phyloP scores from a whole-genome alignment of 352 stramenopile genomes.

The Plasmopara viticola region DNA sequence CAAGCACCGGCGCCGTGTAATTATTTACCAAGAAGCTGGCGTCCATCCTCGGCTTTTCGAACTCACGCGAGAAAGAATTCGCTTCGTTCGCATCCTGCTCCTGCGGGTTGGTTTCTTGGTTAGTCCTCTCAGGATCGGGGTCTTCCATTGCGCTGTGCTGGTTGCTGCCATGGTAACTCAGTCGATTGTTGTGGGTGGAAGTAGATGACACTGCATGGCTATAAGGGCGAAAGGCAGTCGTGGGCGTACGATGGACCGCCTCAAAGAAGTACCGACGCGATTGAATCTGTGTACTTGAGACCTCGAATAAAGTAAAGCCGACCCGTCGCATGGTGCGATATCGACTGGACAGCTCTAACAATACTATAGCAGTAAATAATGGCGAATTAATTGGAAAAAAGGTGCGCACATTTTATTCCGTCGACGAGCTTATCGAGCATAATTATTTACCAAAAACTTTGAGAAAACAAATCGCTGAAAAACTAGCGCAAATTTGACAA shows the following conservation, averaged over 20 bases:
- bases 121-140: slow-evolving; percentile 1
- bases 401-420: too few species aligned
- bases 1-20: slow-evolving; percentile 94
- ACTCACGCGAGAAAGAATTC: slow-evolving; percentile 51
- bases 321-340: slow-evolving; percentile 18
- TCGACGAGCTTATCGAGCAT: too few species aligned
- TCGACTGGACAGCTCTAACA: not conserved
- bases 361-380: too few species aligned
- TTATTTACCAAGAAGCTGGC: slow-evolving; percentile 90
- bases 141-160: slow-evolving; percentile 10
- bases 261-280: not conserved
- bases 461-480: too few species aligned
- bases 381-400: too few species aligned
- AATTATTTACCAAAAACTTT: too few species aligned
- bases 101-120: not conserved
- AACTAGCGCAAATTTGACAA: too few species aligned
- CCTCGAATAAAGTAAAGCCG: slow-evolving; percentile 10
- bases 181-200: slow-evolving; percentile 4
- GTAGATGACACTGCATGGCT: slow-evolving; percentile 1
- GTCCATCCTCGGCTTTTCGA: slow-evolving; percentile 65
- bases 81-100: slow-evolving; percentile 18
- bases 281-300: not conserved
- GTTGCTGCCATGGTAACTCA: slow-evolving; percentile 26
- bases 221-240: slow-evolving; percentile 1
- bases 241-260: slow-evolving; percentile 8